phyloP scores from a whole-genome alignment of 768 basidiomycete species.

The Termitomyces sp. region DNA sequence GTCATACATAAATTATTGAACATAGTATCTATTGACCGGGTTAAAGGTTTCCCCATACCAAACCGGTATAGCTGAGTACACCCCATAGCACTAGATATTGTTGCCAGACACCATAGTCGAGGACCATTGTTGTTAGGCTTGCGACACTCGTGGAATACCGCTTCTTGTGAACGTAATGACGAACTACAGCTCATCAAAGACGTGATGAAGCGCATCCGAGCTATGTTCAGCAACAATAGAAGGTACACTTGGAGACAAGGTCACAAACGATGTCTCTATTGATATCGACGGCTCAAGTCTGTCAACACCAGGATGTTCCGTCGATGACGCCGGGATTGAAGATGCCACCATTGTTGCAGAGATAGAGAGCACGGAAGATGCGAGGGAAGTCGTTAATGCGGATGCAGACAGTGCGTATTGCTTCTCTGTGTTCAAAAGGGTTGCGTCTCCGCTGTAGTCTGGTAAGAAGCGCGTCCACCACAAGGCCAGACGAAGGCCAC shows the following conservation, averaged over 20 bases:
- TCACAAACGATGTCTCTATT: neutral
- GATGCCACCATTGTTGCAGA: constrained; percentile 1
- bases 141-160: neutral
- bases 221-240: neutral
- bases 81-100: no score
- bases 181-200: constrained; percentile 4
- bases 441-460: constrained; percentile 32
- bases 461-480: constrained; percentile 87
- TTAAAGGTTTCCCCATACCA: no score
- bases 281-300: neutral
- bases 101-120: neutral
- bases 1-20: no score
- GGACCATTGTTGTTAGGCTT: neutral
- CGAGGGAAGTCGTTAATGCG: neutral
- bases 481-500: constrained; percentile 70
- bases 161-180: neutral
- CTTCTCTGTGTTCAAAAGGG: constrained; percentile 30
- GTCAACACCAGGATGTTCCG: neutral
- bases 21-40: no score
- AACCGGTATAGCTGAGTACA: no score
- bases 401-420: constrained; percentile 9
- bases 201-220: neutral
- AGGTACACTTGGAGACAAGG: neutral
- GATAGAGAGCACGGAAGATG: constrained; percentile 1
- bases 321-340: neutral